phyloP scores from a whole-genome alignment of 2,329 filamentous ascomycete genomes.

The Fonsecaea nubica region DNA sequence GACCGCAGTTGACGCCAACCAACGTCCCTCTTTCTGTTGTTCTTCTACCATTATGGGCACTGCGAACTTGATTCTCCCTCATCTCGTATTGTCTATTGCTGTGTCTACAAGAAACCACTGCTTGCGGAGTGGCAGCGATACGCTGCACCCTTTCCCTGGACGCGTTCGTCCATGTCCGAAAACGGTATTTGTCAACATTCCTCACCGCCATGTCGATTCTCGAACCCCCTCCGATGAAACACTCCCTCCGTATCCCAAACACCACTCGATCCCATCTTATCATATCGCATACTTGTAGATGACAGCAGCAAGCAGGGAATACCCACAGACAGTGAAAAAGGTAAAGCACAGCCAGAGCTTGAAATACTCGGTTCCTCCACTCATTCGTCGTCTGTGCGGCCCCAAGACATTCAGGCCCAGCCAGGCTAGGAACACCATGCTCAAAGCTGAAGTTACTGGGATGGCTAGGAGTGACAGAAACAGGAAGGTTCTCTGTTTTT shows the following conservation, averaged over 20 bases:
- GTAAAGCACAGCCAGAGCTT: not conserved
- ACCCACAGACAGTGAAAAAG: not conserved
- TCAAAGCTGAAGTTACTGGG: not conserved
- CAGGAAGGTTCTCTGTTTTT: not conserved
- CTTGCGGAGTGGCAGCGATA: not conserved
- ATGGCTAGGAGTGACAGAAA: not conserved
- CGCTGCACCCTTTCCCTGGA: not conserved
- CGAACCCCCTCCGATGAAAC: not conserved
- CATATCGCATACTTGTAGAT: not conserved
- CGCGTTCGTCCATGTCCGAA: constrained; percentile 7
- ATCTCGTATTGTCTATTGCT: not conserved
- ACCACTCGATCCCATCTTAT: not conserved
- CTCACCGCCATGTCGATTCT: not conserved
- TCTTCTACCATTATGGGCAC: not conserved
- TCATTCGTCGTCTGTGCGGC: not conserved
- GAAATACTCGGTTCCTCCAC: not conserved
- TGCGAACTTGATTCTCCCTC: not conserved
- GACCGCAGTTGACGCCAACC: not conserved
- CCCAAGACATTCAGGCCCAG: not conserved
- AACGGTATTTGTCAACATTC: constrained; percentile 18
- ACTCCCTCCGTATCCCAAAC: not conserved
- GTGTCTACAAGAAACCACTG: not conserved
- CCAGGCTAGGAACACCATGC: not conserved
- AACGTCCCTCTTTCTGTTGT: not conserved
- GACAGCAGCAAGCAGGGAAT: not conserved